A percentile compares a stretch with the other conserved stretches of the same genome.
These are phyloP conservation scores for Apiospora hydei DNA, from an alignment of 2,329 filamentous ascomycete genomes.

Conservation along the genomic window DNA sequence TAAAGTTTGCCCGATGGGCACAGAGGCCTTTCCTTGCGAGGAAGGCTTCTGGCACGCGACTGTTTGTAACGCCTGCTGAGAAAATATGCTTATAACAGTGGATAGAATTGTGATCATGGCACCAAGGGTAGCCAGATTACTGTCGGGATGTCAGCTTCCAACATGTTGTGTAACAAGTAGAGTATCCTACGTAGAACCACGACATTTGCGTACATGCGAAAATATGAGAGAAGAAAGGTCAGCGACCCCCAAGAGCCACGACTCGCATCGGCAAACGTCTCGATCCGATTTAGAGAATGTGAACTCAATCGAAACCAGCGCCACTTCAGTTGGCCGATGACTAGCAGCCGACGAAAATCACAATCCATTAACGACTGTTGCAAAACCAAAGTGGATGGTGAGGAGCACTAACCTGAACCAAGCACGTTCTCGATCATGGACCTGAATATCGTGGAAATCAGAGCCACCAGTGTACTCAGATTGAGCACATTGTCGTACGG, in stretches of 20 bases:
- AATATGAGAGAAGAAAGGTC: background rate
- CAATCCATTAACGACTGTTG: no score
- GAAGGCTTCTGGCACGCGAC: background rate
- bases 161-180: no score
- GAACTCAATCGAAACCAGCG: background rate
- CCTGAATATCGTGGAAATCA: background rate
- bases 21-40: background rate
- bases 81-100: background rate
- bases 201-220: background rate
- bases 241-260: background rate
- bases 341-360: no score
- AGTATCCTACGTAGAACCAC: no score
- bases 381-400: no score
- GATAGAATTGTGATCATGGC: background rate
- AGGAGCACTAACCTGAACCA: background rate
- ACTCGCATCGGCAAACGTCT: background rate
- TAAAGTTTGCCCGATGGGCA: background rate
- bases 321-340: background rate
- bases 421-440: background rate
- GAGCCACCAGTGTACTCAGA: background rate
- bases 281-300: background rate
- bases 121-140: background rate
- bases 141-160: background rate
- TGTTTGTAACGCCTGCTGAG: background rate
- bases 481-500: background rate